Evolutionary conservation across 768 basidiomycete genomes (phyloP).

Genomic region (Suillus cothurnatus): DNA sequence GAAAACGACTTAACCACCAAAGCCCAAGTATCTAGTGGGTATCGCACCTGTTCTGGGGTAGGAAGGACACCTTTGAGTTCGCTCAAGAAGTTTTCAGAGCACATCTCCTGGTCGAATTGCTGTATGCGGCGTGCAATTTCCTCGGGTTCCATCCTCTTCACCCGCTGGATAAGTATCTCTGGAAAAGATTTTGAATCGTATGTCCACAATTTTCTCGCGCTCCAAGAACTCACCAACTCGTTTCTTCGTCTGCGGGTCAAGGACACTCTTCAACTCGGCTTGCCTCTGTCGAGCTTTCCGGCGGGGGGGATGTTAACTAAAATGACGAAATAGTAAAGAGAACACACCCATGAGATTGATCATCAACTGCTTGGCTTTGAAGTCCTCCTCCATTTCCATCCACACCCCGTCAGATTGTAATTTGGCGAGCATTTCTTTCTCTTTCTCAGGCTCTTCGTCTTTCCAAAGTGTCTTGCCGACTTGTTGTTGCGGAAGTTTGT

Average conservation of each 20-base stretch:
- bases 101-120: conserved; percentile 84
- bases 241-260: conserved; percentile 91
- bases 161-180: conserved; percentile 94
- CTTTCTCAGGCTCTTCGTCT: conserved; percentile 62
- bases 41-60: conserved; percentile 80
- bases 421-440: conserved; percentile 80
- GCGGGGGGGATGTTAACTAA: neutral
- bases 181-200: conserved; percentile 2
- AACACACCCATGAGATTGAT: conserved; percentile 80
- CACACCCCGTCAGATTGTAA: conserved; percentile 87
- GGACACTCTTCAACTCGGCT: conserved; percentile 88
- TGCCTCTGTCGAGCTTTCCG: conserved; percentile 73
- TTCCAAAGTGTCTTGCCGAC: conserved; percentile 87
- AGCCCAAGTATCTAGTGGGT: neutral
- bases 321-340: neutral
- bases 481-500: conserved; percentile 91
- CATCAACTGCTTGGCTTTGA: conserved; percentile 94
- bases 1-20: conserved; percentile 7
- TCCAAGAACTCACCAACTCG: conserved; percentile 72
- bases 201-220: neutral
- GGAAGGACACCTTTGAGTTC: conserved; percentile 89
- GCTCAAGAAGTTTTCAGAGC: conserved; percentile 85
- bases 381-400: conserved; percentile 97
- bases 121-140: conserved; percentile 83
- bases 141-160: conserved; percentile 82